Percentiles rank a stretch among this genome's conserved stretches.
Evolutionary conservation across 1,139 yeast species (phyloP).

Genomic region (Pichia sp.): DNA sequence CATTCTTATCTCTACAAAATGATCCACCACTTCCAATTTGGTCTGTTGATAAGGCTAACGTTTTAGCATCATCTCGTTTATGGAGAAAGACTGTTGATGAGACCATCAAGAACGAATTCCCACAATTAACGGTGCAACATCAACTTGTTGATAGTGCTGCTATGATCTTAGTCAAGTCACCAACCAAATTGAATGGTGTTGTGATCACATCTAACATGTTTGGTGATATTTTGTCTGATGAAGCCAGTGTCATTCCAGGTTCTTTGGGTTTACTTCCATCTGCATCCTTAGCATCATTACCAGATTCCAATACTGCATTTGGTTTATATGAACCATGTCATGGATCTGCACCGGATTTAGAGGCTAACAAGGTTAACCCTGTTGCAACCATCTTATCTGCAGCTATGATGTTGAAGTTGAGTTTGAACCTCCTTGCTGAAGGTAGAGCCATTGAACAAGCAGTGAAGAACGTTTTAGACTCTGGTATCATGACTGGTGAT

Average conservation of each 20-base stretch:
- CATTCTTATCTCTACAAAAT: slow-evolving; percentile 88
- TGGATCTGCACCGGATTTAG: slow-evolving; percentile 96
- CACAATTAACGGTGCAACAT: slow-evolving; percentile 76
- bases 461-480: slow-evolving; percentile 71
- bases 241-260: slow-evolving; percentile 97
- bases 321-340: slow-evolving; percentile 98
- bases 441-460: slow-evolving; percentile 90
- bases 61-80: slow-evolving; percentile 87
- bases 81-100: slow-evolving; percentile 93
- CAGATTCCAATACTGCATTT: slow-evolving; percentile 88
- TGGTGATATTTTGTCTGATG: slow-evolving; percentile 96
- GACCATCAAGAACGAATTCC: slow-evolving; percentile 81
- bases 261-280: slow-evolving; percentile 93
- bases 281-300: slow-evolving; percentile 91
- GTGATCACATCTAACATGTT: slow-evolving; percentile 93
- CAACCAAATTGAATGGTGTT: slow-evolving; percentile 85
- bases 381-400: slow-evolving; percentile 90
- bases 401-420: slow-evolving; percentile 94
- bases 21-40: slow-evolving; percentile 91
- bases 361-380: slow-evolving; percentile 84
- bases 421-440: slow-evolving; percentile 72
- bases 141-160: slow-evolving; percentile 98
- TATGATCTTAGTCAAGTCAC: slow-evolving; percentile 88
- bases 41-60: slow-evolving; percentile 97
- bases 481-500: slow-evolving; percentile 87